phyloP scores from a whole-genome alignment of 192 early-diverging fungal species.

The Gamsiella multidivaricata region DNA sequence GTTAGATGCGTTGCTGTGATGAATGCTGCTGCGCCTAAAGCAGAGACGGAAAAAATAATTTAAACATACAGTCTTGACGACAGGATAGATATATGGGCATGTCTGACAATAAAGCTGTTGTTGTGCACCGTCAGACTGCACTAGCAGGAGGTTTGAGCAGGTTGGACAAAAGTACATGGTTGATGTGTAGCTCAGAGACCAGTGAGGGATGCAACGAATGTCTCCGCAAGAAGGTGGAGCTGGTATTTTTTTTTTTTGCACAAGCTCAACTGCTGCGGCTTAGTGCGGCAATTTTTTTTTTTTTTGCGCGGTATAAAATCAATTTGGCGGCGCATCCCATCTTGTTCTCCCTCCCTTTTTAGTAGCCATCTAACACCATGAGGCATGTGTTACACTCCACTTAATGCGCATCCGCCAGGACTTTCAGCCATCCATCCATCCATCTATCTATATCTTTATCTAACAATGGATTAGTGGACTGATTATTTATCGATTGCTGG shows the following conservation, averaged over 20 bases:
- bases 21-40: background rate
- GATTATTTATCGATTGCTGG: background rate
- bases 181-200: background rate
- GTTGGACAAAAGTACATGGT: conserved; percentile 90
- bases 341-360: conserved; percentile 49
- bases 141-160: conserved; percentile 87
- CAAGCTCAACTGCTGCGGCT: conserved; percentile 18
- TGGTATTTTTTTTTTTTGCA: conserved; percentile 5
- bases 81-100: conserved; percentile 87
- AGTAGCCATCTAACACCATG: conserved; percentile 55
- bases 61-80: conserved; percentile 64
- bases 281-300: conserved; percentile 22
- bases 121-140: conserved; percentile 69
- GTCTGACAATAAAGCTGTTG: conserved; percentile 84
- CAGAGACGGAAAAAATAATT: background rate
- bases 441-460: conserved; percentile 27
- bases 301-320: conserved; percentile 17
- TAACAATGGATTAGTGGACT: no score
- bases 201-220: background rate
- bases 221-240: no score
- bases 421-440: conserved; percentile 17
- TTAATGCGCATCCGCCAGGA: background rate
- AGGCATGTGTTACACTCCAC: conserved; percentile 24
- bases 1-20: conserved; percentile 1
- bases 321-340: background rate